Conservation (phyloP, 371 early-diverging fungal species). For the Mortierella polycephala region DNA sequence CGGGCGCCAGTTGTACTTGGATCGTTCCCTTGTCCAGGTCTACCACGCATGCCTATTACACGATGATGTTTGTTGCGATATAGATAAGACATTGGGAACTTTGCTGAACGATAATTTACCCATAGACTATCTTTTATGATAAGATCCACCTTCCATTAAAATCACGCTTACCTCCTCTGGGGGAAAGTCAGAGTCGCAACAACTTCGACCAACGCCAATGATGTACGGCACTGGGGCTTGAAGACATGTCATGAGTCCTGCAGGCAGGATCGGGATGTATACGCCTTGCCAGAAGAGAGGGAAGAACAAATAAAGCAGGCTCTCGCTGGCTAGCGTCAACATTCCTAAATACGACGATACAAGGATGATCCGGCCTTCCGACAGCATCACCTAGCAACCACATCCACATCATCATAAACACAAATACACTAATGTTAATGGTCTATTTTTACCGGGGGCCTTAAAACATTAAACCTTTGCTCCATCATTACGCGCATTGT, state of each 20-base stretch:
- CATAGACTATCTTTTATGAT: background rate
- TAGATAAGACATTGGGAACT: background rate
- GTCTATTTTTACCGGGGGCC: background rate
- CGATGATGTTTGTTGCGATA: no score
- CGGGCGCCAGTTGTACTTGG: conserved; percentile 57
- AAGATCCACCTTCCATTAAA: background rate
- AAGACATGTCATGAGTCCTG: conserved; percentile 74
- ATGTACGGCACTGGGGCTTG: conserved; percentile 89
- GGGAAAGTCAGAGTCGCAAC: conserved; percentile 67
- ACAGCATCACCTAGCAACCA: conserved; percentile 64
- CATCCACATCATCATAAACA: no score
- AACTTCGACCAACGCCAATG: conserved; percentile 73
- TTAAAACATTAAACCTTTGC: no score
- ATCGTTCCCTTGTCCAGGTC: conserved; percentile 70
- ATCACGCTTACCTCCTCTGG: conserved; percentile 66
- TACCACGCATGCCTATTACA: conserved; percentile 62
- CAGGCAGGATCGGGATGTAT: conserved; percentile 82
- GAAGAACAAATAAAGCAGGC: conserved; percentile 75
- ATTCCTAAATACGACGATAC: conserved; percentile 76
- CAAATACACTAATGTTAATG: background rate
- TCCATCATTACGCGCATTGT: background rate
- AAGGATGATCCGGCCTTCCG: conserved; percentile 82
- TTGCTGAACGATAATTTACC: background rate
- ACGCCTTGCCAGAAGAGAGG: conserved; percentile 88
- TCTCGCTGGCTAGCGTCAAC: conserved; percentile 79